Conservation (phyloP, 2,329 filamentous ascomycete genomes). For the Stagonosporopsis vannaccii region DNA sequence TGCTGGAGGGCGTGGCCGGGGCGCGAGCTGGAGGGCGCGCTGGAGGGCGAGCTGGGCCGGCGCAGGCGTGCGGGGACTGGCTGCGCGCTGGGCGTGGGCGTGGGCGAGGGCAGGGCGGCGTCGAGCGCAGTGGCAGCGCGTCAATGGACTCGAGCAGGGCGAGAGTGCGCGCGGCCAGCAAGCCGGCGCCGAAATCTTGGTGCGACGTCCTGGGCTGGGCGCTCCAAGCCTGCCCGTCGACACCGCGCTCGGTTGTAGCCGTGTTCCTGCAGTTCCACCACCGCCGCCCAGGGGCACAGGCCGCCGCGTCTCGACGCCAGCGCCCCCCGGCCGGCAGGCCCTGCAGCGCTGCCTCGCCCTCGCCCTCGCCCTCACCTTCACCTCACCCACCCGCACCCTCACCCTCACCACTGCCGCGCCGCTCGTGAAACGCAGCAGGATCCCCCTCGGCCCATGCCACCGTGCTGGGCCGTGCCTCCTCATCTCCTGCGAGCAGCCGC, state of each 20-base stretch:
- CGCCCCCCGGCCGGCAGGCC: too few species aligned
- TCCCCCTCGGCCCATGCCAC: neutral
- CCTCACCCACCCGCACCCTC: too few species aligned
- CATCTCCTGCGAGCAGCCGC: neutral
- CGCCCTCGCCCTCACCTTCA: neutral
- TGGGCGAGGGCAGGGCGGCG: neutral
- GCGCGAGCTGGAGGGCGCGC: neutral
- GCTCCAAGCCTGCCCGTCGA: neutral
- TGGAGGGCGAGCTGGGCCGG: slow-evolving; percentile 3
- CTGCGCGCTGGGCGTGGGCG: too few species aligned
- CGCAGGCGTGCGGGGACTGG: slow-evolving; percentile 10
- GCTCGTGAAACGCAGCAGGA: neutral
- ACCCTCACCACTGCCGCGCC: neutral
- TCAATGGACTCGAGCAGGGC: slow-evolving; percentile 4
- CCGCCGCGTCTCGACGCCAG: neutral
- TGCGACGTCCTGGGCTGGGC: neutral
- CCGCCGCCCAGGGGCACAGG: too few species aligned
- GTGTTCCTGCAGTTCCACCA: slow-evolving; percentile 6
- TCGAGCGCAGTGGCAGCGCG: neutral
- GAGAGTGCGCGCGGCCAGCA: neutral
- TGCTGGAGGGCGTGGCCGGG: neutral
- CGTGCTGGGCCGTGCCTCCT: neutral
- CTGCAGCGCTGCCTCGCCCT: neutral
- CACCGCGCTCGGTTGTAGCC: slow-evolving; percentile 4
- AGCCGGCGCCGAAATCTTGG: neutral